Evolutionary conservation across 1,284 basidiomycete species (phyloP).

Genomic region (Ganoderma boninense): DNA sequence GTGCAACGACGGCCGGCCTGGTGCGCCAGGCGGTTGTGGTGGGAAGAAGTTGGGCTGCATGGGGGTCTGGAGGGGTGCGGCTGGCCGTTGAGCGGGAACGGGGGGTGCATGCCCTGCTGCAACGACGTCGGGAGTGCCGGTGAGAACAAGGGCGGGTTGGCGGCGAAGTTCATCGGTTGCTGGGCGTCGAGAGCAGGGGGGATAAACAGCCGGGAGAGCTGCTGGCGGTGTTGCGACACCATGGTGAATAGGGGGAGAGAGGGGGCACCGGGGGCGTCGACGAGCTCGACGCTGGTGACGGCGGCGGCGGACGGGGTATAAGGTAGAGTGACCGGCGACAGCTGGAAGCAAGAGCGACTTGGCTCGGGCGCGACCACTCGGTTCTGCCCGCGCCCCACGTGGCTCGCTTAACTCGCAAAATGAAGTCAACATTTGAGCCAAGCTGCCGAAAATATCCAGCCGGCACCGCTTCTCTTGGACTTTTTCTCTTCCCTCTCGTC

Average conservation of each 20-base stretch:
- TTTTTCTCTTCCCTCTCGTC: no score
- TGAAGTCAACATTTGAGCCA: no score
- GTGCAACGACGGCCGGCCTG: constrained; percentile 57
- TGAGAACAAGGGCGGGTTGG: constrained; percentile 61
- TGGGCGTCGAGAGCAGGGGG: constrained; percentile 43
- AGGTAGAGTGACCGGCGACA: neutral
- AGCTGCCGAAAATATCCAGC: no score
- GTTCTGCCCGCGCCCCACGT: constrained; percentile 14
- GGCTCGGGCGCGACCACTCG: no score
- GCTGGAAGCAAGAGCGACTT: no score
- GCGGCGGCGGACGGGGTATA: constrained; percentile 11
- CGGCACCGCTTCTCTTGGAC: no score
- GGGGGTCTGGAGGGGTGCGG: constrained; percentile 66
- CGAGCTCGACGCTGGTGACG: constrained; percentile 18
- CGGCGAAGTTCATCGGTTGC: constrained; percentile 42
- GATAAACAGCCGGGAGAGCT: constrained; percentile 46
- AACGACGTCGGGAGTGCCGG: constrained; percentile 69
- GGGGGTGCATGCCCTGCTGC: constrained; percentile 63
- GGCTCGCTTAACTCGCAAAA: constrained; percentile 4
- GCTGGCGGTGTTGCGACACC: constrained; percentile 41
- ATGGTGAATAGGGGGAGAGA: constrained; percentile 17
- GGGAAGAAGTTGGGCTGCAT: constrained; percentile 71
- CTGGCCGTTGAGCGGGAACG: constrained; percentile 51
- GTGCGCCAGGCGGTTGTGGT: constrained; percentile 53
- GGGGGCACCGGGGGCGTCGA: constrained; percentile 10